Percentiles rank a stretch among this genome's conserved stretches.
Conservation (phyloP, 108 stramenopile genomes). For the Schizochytrium sp. region DNA sequence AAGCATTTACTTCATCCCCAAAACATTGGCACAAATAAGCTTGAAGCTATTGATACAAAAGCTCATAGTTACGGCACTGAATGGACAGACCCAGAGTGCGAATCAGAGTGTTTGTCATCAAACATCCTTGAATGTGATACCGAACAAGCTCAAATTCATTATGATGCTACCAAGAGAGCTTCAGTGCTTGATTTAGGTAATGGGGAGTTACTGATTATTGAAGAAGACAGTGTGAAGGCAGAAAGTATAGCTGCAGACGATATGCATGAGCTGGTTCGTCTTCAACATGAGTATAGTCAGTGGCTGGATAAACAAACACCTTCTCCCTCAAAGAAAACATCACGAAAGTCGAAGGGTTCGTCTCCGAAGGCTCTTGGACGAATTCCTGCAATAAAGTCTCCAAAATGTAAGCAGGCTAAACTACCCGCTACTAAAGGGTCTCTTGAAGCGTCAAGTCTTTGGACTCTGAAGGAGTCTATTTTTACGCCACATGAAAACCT, state of each 20-base stretch:
- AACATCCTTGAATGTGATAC: too few species aligned
- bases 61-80: too few species aligned
- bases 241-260: neutral
- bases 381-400: neutral
- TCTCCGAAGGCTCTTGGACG: neutral
- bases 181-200: too few species aligned
- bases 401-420: neutral
- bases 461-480: slow-evolving; percentile 6
- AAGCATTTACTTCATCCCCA: too few species aligned
- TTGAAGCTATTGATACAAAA: too few species aligned
- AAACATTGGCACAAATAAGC: too few species aligned
- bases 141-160: too few species aligned
- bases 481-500: slow-evolving; percentile 5
- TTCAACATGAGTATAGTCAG: neutral
- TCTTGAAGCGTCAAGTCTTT: neutral
- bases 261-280: neutral
- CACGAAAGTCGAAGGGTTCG: neutral
- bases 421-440: neutral
- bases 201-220: neutral
- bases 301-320: slow-evolving; percentile 24
- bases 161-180: too few species aligned
- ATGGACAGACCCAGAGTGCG: too few species aligned
- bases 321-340: neutral
- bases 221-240: neutral
- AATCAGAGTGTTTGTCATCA: too few species aligned